Evolutionary conservation across 2,329 filamentous ascomycete species (phyloP), one percentile per base, ranked within the genome.

Genomic region (Paecilomyces niveus): DNA sequence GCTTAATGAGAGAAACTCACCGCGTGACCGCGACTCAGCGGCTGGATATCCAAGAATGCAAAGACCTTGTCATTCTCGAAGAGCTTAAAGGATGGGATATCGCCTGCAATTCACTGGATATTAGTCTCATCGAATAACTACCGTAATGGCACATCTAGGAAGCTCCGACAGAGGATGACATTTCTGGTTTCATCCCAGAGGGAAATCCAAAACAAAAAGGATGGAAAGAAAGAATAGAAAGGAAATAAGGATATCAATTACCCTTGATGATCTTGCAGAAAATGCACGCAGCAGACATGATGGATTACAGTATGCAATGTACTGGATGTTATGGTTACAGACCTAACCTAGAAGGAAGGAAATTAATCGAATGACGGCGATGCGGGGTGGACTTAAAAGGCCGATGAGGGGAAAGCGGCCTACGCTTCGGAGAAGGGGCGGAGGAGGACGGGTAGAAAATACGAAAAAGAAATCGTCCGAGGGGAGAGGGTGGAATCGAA

Each of bases 221-320:
- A 54, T 39, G 35, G 55, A 18, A 22, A 24, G 60, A 53, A 53
- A 60, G 26, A 33, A 57, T 35, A 54, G 21, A 51, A 32, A 21
- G 32, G 33, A 49, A 32, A 54, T 15, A 53, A 53, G 52, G 53
- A 50, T 57, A 57, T 13, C 22, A 32, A 22, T 13, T 75, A 85
- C 93, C 93, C 84, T 96, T 95, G 80, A 99, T 89, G 73, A 99
- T 97, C 76, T 91, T 96, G 83, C 94, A 99, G 81, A 99, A 99
- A 72, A 97, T 91, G 74, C 94, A 99, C 63, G 88, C 81, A 57
- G 87, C 67, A 22, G 70, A 65, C 68, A 71, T 74, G 53, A 50
- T 66, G 56, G 26, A 55, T 50, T 39, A 39, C 13, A 55, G 31
- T n/a, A 13, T 22, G 29, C 32, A 22, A 55, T 55, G 22, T 50